phyloP scores from a whole-genome alignment of 257 asterid species.

The Primulina tabacum region DNA sequence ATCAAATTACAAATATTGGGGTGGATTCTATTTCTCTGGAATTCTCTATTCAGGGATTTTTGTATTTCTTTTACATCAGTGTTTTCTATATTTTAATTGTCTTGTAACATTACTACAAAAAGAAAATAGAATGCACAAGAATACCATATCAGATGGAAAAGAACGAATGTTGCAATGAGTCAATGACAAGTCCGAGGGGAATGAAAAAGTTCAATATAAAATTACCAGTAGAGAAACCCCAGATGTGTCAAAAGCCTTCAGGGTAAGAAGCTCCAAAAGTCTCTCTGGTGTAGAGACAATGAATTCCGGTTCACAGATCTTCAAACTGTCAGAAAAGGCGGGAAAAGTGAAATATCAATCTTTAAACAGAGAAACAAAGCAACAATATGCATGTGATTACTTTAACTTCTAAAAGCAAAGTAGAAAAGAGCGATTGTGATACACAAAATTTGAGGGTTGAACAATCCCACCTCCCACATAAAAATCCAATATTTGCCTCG shows the following conservation, averaged over 20 bases:
- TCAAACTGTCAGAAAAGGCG: slow-evolving; percentile 43
- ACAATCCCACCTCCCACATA: neutral
- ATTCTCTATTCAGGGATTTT: neutral
- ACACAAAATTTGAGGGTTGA: neutral
- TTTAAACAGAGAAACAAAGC: neutral
- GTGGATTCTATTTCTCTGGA: neutral
- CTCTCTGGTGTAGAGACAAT: slow-evolving; percentile 73
- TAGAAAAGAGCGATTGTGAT: neutral
- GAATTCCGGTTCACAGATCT: slow-evolving; percentile 75
- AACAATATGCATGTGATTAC: neutral
- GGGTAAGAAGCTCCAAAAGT: slow-evolving; percentile 59
- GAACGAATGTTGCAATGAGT: neutral
- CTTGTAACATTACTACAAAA: neutral
- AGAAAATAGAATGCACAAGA: neutral
- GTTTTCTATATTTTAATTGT: neutral
- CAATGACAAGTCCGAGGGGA: neutral
- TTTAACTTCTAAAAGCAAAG: neutral
- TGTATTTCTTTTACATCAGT: neutral
- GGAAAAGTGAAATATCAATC: neutral
- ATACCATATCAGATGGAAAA: neutral
- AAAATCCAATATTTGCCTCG: neutral
- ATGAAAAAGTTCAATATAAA: neutral
- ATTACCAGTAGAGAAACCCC: slow-evolving; percentile 74
- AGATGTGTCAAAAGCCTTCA: slow-evolving; percentile 55
- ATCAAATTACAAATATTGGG: neutral